Evolutionary conservation across 352 stramenopile genomes (phyloP), one percentile per base, ranked within the genome.

Genomic region (Pseudoperonospora humuli): DNA sequence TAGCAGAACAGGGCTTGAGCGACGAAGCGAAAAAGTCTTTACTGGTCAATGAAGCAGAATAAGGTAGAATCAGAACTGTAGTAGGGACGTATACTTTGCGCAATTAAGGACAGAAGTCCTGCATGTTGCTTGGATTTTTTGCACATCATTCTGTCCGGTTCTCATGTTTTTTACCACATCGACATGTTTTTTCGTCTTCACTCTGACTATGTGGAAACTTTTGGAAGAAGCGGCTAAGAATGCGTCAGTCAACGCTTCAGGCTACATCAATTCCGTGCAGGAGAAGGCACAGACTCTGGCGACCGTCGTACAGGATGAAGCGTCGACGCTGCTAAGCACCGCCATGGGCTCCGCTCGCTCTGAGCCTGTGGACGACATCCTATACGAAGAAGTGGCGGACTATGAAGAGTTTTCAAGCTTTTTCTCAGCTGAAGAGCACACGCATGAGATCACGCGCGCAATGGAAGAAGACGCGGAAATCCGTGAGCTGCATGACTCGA

Each of bases 141-240:
- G n/a, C n/a, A n/a, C n/a, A n/a, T n/a, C n/a, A n/a, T n/a, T n/a
- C n/a, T n/a, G n/a, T n/a, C n/a, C n/a, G n/a, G n/a, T n/a, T n/a
- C n/a, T n/a, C n/a, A n/a, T n/a, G n/a, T n/a, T n/a, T n/a, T n/a
- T n/a, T n/a, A n/a, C n/a, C n/a, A n/a, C n/a, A n/a, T n/a, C n/a
- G n/a, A n/a, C n/a, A n/a, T 27, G 24, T 8, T 6, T 7, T 27
- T 27, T 27, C 24, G 4, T 27, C 10, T 8, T 27, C 2, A 27
- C n/a, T n/a, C n/a, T n/a, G n/a, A n/a, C n/a, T n/a, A 89, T 90
- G 77, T 90, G 75, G 77, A 61, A 70, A 46, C 45, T 90, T n/a
- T 60, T 89, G 29, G 77, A 90, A 50, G 61, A 80, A 39, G 77
- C 74, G 31, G 77, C 77, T 24, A 87, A 89, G 64, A 82, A 44